These are phyloP conservation scores for Colletotrichum kahawae DNA, from an alignment of 2,329 filamentous ascomycete species.

Conservation along the genomic window DNA sequence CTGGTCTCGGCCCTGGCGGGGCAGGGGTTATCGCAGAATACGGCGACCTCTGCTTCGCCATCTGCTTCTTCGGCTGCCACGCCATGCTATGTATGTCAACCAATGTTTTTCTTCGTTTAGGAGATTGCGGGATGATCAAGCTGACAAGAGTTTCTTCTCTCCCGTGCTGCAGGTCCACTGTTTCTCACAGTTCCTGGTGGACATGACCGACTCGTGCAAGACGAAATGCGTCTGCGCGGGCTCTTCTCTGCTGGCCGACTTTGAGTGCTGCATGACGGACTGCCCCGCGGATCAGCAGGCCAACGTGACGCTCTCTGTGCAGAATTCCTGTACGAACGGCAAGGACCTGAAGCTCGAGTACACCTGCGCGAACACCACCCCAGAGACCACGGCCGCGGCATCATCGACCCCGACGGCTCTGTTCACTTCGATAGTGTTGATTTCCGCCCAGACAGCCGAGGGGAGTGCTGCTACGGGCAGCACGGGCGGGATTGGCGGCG, in stretches of 20 bases:
- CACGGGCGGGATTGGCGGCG: neutral
- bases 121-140: neutral
- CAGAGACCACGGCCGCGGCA: constrained; percentile 35
- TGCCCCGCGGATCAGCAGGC: neutral
- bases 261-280: neutral
- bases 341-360: neutral
- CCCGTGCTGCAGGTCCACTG: neutral
- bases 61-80: neutral
- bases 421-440: neutral
- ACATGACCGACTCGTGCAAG: neutral
- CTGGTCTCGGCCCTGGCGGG: neutral
- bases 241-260: neutral
- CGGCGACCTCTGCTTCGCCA: neutral
- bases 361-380: constrained; percentile 1
- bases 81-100: neutral
- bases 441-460: neutral
- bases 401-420: constrained; percentile 22
- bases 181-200: neutral
- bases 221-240: neutral
- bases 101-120: neutral
- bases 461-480: neutral
- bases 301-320: neutral
- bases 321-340: neutral
- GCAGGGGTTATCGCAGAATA: neutral
- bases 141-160: neutral